Evolutionary conservation across 1,284 basidiomycete species (phyloP), one percentile per base, ranked within the genome.

Genomic region (Cutaneotrichosporon dermatis): DNA sequence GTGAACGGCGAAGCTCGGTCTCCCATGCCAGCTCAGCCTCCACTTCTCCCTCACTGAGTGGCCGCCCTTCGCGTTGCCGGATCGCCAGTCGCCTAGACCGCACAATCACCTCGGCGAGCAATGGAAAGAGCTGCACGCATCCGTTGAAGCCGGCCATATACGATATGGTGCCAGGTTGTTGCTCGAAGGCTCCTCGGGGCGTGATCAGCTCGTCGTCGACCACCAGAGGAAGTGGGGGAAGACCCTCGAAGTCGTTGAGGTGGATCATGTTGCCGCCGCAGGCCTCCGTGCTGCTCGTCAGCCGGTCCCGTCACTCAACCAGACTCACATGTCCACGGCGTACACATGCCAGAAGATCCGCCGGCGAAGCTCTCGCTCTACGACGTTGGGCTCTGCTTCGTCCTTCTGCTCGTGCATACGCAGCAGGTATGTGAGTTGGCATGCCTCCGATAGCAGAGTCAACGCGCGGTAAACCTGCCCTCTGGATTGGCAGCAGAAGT

Each of bases 181-280:
- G 66, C 4, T 57, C 55, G 5, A 59, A 50, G 16, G 54, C n/a
- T 5, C 58, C 53, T 4, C 54, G 51, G 25, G 54, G 52, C 6
- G 69, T 66, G 40, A 71, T 60, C 50, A 63, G 65, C 43, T 71
- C 69, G 64, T 71, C 69, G 64, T 71, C 69, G 1, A 69, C 57
- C 37, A 64, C 61, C 33, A 67, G 55, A 2, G 69, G 69, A 9
- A 67, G 34, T 0, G 68, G 66, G 1, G 68, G 65, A 2, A 65
- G 40, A 12, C 68, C 68, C 41, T 71, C 68, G 34, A 61, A 59
- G 42, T 71, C 64, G 45, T 65, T 57, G 10, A 68, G 39, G 11
- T 66, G 60, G 6, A 66, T 61, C 10, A 63, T 54, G n/a, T 60
- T 62, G n/a, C 68, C 69, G 10, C 62, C 64, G 45, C 66, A 54